Evolutionary conservation across 1,284 basidiomycete genomes (phyloP).

Genomic region (Tilletia indica): DNA sequence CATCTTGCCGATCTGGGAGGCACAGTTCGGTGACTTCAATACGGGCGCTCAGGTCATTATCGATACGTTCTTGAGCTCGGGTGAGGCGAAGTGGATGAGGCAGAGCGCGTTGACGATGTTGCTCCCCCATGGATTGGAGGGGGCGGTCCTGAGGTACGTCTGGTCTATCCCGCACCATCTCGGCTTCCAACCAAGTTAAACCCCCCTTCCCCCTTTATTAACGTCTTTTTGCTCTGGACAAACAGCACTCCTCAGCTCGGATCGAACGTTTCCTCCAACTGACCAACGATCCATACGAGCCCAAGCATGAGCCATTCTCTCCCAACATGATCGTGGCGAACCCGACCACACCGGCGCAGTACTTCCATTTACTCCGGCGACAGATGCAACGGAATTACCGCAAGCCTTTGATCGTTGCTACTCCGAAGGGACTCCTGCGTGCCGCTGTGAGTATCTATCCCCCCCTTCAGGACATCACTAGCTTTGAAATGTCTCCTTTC

Average conservation of each 20-base stretch:
- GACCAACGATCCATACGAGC: slow-evolving; percentile 15
- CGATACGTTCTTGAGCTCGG: slow-evolving; percentile 78
- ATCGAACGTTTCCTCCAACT: slow-evolving; percentile 61
- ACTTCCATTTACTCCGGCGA: slow-evolving; percentile 80
- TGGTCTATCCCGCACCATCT: neutral
- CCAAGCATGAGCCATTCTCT: slow-evolving; percentile 89
- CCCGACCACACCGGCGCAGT: slow-evolving; percentile 82
- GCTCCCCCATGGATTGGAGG: slow-evolving; percentile 61
- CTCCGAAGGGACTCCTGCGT: slow-evolving; percentile 60
- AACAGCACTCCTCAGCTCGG: slow-evolving; percentile 68
- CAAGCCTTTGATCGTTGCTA: slow-evolving; percentile 62
- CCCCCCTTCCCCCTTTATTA: neutral
- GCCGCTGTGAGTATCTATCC: neutral
- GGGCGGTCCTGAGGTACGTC: slow-evolving; percentile 73
- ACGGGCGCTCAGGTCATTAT: slow-evolving; percentile 80
- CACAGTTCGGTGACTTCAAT: slow-evolving; percentile 84
- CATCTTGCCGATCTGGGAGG: slow-evolving; percentile 82
- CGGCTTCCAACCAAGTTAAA: neutral
- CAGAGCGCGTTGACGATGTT: slow-evolving; percentile 38
- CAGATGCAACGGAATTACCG: slow-evolving; percentile 80
- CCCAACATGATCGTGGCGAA: slow-evolving; percentile 76
- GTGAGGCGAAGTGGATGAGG: slow-evolving; percentile 65
- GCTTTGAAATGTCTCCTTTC: neutral
- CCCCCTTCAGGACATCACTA: neutral
- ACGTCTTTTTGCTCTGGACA: neutral